phyloP scores from a whole-genome alignment of 2,329 filamentous ascomycete genomes.

The Sporothrix pallida region DNA sequence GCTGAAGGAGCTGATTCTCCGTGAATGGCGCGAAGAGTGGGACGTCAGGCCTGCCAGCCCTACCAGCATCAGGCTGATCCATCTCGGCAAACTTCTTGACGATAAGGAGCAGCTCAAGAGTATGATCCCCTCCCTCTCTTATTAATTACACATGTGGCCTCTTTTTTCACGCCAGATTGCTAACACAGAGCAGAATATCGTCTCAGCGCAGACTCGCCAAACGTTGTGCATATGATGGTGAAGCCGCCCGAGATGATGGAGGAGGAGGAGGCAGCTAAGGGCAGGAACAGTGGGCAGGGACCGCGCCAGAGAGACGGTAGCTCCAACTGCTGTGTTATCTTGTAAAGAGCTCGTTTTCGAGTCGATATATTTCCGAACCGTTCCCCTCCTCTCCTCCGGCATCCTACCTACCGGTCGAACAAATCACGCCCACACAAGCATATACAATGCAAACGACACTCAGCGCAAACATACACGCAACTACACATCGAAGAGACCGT shows the following conservation, averaged over 20 bases:
- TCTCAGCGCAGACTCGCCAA: constrained; percentile 74
- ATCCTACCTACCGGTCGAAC: background rate
- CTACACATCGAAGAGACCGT: constrained; percentile 26
- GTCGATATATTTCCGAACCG: too few species aligned
- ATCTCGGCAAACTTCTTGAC: constrained; percentile 87
- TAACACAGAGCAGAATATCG: constrained; percentile 68
- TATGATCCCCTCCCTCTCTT: constrained; percentile 53
- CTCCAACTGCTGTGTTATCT: constrained; percentile 58
- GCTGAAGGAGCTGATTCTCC: constrained; percentile 88
- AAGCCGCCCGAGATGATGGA: constrained; percentile 86
- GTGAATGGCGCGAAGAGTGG: constrained; percentile 94
- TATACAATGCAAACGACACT: constrained; percentile 7
- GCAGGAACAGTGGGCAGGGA: constrained; percentile 57
- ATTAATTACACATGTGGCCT: too few species aligned
- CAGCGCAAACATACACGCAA: background rate
- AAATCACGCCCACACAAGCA: background rate
- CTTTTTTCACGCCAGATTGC: background rate
- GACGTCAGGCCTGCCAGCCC: constrained; percentile 84
- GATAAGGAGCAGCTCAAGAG: constrained; percentile 86
- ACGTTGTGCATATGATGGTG: constrained; percentile 94
- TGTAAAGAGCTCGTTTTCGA: constrained; percentile 46
- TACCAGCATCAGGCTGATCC: constrained; percentile 87
- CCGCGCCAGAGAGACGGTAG: constrained; percentile 50
- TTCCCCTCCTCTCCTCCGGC: background rate
- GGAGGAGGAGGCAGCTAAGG: constrained; percentile 73